Conservation (phyloP, 495 filamentous ascomycete genomes). For the Aspergillus leporis region DNA sequence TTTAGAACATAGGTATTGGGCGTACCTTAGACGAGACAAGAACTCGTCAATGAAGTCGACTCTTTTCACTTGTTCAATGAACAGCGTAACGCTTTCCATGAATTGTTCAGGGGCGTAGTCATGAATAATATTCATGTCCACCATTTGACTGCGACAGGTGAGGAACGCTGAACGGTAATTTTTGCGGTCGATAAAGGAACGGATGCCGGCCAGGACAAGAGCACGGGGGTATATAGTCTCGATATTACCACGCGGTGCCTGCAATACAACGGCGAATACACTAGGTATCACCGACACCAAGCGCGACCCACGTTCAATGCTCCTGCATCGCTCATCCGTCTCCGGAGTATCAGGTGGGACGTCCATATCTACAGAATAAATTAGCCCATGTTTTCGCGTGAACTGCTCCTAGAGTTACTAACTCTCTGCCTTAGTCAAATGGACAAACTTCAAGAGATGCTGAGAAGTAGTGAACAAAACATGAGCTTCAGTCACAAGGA, state of each 20-base stretch:
- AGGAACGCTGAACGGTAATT: conserved; percentile 83
- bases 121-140: conserved; percentile 98
- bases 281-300: conserved; percentile 90
- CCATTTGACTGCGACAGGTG: conserved; percentile 85
- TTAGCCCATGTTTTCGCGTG: conserved; percentile 13
- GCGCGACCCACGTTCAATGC: conserved; percentile 82
- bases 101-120: conserved; percentile 87
- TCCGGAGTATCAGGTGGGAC: conserved; percentile 87
- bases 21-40: conserved; percentile 81
- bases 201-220: conserved; percentile 85
- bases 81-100: conserved; percentile 68
- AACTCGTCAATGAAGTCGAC: conserved; percentile 88
- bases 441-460: conserved; percentile 91
- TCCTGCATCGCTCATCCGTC: conserved; percentile 88
- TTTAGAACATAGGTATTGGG: not conserved
- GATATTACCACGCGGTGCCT: conserved; percentile 93
- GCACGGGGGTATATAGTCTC: conserved; percentile 95
- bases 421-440: conserved; percentile 70
- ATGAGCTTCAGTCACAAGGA: conserved; percentile 77
- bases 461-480: conserved; percentile 88
- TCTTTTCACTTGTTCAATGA: conserved; percentile 85
- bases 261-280: conserved; percentile 75
- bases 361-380: conserved; percentile 60
- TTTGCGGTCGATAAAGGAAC: conserved; percentile 72
- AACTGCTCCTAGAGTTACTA: conserved; percentile 23